Evolutionary conservation across 1,284 basidiomycete genomes (phyloP), one percentile per base, ranked within the genome.

Genomic region (Ganoderma boninense): DNA sequence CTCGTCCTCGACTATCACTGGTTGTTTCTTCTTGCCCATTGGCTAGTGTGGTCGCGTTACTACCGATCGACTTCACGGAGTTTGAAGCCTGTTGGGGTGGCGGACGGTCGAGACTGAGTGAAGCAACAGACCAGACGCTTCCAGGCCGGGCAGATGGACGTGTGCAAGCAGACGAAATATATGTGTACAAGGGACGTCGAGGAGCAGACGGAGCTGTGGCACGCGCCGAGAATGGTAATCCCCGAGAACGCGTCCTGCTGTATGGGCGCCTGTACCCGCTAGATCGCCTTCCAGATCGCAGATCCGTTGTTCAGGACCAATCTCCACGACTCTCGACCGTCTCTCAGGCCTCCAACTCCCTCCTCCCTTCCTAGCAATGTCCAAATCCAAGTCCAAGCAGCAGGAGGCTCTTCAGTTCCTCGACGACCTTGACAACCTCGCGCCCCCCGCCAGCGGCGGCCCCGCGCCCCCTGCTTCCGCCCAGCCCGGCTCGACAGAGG

Each of bases 371-470:
- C 23, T 16, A 23, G 20, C 35, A 52, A 81, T 81, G 80, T 68
- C 80, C 26, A 93, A 91, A 79, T 82, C 90, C 62, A 95, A 93
- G 84, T 92, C 93, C 63, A 96, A 96, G 81, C 92, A 94, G 68
- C 90, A 96, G 79, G 96, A 98, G 80, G 96, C 95, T 20, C 89
- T 95, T 35, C 92, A 92, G 76, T 93, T 97, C 80, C 90, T 98
- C 67, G 94, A 97, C 77, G 94, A 97, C 79, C 92, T 98, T 64
- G 95, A 97, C 79, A 92, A 90, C 52, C 87, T 96, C 70, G 85
- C 89, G 23, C 81, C 83, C 18, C 73, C 82, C 16, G 75, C 84
- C 4, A 70, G 74, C 6, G 67, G 75, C 23, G 60, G 75, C 5
- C 71, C 73, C 10, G 10, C 49, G 11, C 49, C 49, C n/a, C 77